A percentile compares a stretch with the other conserved stretches of the same genome.
These are phyloP conservation scores for Plasmodium coatneyi DNA, from an alignment of 169 alveolate genomes.

Conservation along the genomic window DNA sequence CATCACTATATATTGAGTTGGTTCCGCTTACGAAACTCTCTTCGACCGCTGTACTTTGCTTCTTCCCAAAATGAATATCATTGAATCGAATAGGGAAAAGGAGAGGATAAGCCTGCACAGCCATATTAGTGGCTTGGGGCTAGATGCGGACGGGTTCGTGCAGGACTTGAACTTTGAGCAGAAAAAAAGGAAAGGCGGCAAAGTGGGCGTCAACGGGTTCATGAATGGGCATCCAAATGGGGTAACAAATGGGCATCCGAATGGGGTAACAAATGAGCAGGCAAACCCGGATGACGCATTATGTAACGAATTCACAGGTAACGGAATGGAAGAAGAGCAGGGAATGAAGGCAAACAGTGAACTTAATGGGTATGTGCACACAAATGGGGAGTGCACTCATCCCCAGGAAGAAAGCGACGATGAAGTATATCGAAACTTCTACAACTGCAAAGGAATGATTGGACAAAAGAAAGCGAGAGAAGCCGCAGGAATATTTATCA, in stretches of 20 bases:
- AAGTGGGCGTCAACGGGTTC: background rate
- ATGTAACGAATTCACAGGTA: background rate
- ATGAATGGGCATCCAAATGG: background rate
- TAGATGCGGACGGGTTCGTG: conserved; percentile 87
- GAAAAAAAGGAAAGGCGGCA: background rate
- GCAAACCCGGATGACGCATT: background rate
- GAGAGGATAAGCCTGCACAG: conserved; percentile 98
- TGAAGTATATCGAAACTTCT: conserved; percentile 28
- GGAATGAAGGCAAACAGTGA: background rate
- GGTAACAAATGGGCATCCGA: background rate
- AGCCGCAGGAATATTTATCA: conserved; percentile 99
- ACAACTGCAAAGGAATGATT: conserved; percentile 92
- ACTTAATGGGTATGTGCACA: background rate
- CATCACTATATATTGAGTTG: background rate
- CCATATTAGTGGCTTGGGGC: conserved; percentile 99
- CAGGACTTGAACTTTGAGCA: conserved; percentile 20
- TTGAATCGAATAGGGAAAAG: conserved; percentile 71
- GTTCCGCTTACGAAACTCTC: background rate
- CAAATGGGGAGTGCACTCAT: background rate
- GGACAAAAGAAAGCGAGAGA: conserved; percentile 99
- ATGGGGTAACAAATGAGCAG: background rate
- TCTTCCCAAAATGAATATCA: conserved; percentile 46
- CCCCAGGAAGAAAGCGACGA: conserved; percentile 18
- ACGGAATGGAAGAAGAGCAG: background rate
- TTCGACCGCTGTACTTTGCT: background rate